A percentile compares a stretch with the other conserved stretches of the same genome.
Conservation (phyloP, 805 yeast genomes). For the Metschnikowia lunata region DNA sequence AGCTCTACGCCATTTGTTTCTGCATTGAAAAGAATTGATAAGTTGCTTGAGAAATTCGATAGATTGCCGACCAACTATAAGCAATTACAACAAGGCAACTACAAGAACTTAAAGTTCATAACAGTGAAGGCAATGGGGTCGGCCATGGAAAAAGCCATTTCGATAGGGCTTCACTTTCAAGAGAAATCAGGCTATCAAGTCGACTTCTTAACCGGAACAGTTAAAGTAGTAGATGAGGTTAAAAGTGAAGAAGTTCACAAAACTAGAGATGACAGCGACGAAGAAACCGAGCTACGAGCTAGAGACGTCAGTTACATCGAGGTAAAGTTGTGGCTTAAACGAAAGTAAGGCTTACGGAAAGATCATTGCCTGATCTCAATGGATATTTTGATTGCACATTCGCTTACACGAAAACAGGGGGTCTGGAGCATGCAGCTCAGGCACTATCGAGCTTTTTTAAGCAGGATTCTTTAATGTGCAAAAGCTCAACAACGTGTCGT, state of each 20-base stretch:
- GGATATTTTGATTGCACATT: too few species aligned
- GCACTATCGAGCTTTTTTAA: conserved; percentile 15
- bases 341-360: conserved; percentile 1
- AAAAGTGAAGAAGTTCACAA: conserved; percentile 8
- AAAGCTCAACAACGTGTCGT: conserved; percentile 49
- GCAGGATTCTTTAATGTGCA: conserved; percentile 38
- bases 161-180: conserved; percentile 58
- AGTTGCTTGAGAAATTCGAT: conserved; percentile 44
- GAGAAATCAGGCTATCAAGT: conserved; percentile 46
- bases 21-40: conserved; percentile 61
- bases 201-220: conserved; percentile 59
- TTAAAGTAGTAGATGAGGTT: conserved; percentile 71
- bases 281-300: conserved; percentile 33
- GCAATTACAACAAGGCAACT: conserved; percentile 29
- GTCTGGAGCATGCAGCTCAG: neutral
- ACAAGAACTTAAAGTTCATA: conserved; percentile 43
- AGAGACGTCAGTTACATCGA: conserved; percentile 49
- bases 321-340: conserved; percentile 35
- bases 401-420: neutral
- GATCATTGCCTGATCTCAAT: too few species aligned
- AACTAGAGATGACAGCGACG: conserved; percentile 24
- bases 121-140: conserved; percentile 71
- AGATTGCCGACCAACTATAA: conserved; percentile 16
- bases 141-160: conserved; percentile 57
- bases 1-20: conserved; percentile 68